A percentile compares a stretch with the other conserved stretches of the same genome.
phyloP scores from a whole-genome alignment of 2,329 filamentous ascomycete genomes.

The Colletotrichum tabaci region DNA sequence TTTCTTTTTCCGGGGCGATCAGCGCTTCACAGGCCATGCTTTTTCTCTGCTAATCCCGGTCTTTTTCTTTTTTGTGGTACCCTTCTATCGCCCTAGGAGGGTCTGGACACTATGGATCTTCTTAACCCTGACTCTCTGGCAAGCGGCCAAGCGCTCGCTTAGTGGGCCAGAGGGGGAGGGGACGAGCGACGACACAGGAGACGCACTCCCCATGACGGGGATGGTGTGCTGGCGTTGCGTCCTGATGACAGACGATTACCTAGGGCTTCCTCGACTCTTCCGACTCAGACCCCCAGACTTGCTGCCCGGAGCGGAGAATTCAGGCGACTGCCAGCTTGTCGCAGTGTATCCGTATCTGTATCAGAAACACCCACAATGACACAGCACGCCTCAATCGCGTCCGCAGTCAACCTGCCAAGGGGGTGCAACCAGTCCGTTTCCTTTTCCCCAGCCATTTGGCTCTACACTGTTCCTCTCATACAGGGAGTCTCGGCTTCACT shows the following conservation, averaged over 20 bases:
- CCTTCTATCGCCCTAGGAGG: conserved; percentile 2
- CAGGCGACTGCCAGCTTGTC: conserved; percentile 9
- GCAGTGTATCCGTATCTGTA: conserved; percentile 12
- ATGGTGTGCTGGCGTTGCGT: conserved; percentile 35
- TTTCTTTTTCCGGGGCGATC: conserved; percentile 22
- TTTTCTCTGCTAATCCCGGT: conserved; percentile 25
- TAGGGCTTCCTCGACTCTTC: conserved; percentile 28
- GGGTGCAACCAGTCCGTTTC: conserved; percentile 9
- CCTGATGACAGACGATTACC: conserved; percentile 32
- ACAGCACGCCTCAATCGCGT: conserved; percentile 11
- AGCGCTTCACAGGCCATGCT: conserved; percentile 28
- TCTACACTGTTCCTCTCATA: conserved; percentile 20
- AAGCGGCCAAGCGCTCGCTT: neutral
- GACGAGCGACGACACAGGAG: neutral
- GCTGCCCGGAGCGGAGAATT: conserved; percentile 33
- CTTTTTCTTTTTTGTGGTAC: conserved; percentile 35
- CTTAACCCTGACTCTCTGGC: conserved; percentile 30
- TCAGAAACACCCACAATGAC: conserved; percentile 26
- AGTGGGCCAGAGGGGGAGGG: neutral
- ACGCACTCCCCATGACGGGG: conserved; percentile 20
- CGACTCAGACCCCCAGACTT: conserved; percentile 2
- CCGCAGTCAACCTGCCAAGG: conserved; percentile 1
- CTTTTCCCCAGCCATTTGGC: conserved; percentile 19
- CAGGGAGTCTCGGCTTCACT: conserved; percentile 23
- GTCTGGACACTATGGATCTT: conserved; percentile 29